phyloP scores from a whole-genome alignment of 371 early-diverging fungal genomes.

The Racocetra persica region DNA sequence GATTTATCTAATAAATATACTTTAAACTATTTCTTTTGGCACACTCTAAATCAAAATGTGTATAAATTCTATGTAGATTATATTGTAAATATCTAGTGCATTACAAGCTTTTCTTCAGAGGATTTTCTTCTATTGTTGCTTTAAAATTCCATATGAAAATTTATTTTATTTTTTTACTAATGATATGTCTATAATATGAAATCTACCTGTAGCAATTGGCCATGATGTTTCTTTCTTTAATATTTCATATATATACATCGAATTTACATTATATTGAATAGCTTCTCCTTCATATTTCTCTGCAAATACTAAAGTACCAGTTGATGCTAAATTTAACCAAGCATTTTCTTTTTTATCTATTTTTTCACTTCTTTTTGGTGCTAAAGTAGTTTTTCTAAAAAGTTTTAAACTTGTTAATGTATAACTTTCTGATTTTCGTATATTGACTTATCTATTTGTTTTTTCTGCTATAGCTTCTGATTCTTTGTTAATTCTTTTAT shows the following conservation, averaged over 20 bases:
- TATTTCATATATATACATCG: conserved; percentile 8
- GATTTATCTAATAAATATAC: conserved; percentile 2
- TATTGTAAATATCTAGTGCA: background rate
- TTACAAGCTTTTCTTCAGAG: conserved; percentile 6
- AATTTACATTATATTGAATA: conserved; percentile 31
- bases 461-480: conserved; percentile 13
- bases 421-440: conserved; percentile 24
- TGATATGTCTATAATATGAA: background rate
- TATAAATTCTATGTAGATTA: conserved; percentile 8
- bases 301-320: conserved; percentile 23
- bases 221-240: conserved; percentile 3
- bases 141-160: conserved; percentile 20
- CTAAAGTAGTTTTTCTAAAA: conserved; percentile 22
- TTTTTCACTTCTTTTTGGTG: conserved; percentile 1
- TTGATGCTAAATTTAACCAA: background rate
- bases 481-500: conserved; percentile 15
- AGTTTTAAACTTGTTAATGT: conserved; percentile 20
- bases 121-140: conserved; percentile 2
- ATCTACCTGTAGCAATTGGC: conserved; percentile 14
- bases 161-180: background rate
- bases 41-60: conserved; percentile 16
- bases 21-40: background rate
- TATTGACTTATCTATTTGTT: conserved; percentile 26
- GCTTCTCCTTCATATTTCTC: conserved; percentile 34
- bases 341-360: conserved; percentile 7